Evolutionary conservation across 305 asterid species (phyloP).

Genomic region (Andrographis paniculata): DNA sequence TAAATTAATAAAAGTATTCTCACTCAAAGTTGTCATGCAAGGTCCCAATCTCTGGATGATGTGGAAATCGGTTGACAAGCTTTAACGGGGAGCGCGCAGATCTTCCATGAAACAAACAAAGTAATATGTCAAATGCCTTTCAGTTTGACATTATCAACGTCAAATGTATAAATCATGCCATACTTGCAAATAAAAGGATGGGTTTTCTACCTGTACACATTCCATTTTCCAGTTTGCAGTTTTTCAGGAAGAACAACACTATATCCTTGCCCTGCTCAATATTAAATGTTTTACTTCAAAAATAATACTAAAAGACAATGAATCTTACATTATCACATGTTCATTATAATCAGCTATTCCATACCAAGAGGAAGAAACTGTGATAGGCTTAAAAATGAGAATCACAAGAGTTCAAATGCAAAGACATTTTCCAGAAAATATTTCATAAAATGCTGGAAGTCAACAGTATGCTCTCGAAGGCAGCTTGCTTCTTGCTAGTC

Average conservation of each 20-base stretch:
- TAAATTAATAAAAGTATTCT: conserved; percentile 23
- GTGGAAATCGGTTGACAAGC: conserved; percentile 59
- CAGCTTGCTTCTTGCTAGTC: no score
- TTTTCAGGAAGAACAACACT: conserved; percentile 96
- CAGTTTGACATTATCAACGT: conserved; percentile 7
- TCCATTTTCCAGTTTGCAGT: conserved; percentile 91
- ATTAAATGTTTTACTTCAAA: conserved; percentile 11
- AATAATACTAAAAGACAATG: conserved; percentile 14
- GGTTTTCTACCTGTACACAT: conserved; percentile 72
- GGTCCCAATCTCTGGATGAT: conserved; percentile 83
- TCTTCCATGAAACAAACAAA: conserved; percentile 38
- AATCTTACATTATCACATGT: neutral
- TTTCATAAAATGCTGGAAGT: no score
- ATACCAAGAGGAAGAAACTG: neutral
- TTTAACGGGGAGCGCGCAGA: conserved; percentile 74
- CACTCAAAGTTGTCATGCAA: conserved; percentile 86
- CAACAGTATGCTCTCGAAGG: no score
- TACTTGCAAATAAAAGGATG: conserved; percentile 14
- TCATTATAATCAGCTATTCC: neutral
- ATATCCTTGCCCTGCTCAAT: conserved; percentile 61
- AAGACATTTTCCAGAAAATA: no score
- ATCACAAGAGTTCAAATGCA: no score
- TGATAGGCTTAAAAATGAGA: no score
- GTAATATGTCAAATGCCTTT: conserved; percentile 28
- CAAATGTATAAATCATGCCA: conserved; percentile 9